A percentile compares a stretch with the other conserved stretches of the same genome.
These are phyloP conservation scores for Naganishia albida DNA, from an alignment of 1,284 basidiomycete species.

Conservation along the genomic window DNA sequence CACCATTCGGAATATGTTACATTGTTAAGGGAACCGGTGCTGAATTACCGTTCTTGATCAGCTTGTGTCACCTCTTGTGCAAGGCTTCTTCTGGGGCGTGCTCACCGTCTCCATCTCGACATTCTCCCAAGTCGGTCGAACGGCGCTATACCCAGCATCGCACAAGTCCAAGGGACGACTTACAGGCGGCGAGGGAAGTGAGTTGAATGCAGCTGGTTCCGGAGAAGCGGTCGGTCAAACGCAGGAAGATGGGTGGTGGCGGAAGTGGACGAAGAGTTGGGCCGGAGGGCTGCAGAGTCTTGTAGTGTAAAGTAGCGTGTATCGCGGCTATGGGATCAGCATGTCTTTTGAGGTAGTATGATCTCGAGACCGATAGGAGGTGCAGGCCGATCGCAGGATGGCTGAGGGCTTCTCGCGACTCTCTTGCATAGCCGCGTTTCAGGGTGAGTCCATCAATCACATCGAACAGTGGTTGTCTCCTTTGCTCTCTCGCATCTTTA, in stretches of 20 bases:
- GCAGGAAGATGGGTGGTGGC: slow-evolving; percentile 31
- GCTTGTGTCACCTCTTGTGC: slow-evolving; percentile 42
- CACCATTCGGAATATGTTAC: too few species aligned
- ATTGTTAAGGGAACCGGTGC: background rate
- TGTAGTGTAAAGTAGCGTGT: slow-evolving; percentile 19
- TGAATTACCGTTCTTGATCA: background rate
- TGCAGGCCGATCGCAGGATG: background rate
- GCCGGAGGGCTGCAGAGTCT: slow-evolving; percentile 32
- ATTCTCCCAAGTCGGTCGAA: slow-evolving; percentile 38
- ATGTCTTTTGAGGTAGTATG: background rate
- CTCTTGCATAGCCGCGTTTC: too few species aligned
- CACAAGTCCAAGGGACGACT: slow-evolving; percentile 42
- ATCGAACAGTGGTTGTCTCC: too few species aligned
- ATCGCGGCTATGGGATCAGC: too few species aligned
- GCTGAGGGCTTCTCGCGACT: too few species aligned
- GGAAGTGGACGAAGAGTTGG: slow-evolving; percentile 33
- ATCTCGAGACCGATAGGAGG: background rate
- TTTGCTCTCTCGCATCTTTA: too few species aligned
- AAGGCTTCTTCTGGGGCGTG: slow-evolving; percentile 51
- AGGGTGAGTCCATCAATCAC: too few species aligned
- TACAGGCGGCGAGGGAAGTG: slow-evolving; percentile 43
- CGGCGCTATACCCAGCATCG: slow-evolving; percentile 42
- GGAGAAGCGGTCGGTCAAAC: slow-evolving; percentile 42
- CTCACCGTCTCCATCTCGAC: slow-evolving; percentile 26
- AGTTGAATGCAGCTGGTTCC: slow-evolving; percentile 37